A percentile compares a stretch with the other conserved stretches of the same genome.
Conservation (phyloP, 2,329 filamentous ascomycete species). For the Aspergillus calidoustus region DNA sequence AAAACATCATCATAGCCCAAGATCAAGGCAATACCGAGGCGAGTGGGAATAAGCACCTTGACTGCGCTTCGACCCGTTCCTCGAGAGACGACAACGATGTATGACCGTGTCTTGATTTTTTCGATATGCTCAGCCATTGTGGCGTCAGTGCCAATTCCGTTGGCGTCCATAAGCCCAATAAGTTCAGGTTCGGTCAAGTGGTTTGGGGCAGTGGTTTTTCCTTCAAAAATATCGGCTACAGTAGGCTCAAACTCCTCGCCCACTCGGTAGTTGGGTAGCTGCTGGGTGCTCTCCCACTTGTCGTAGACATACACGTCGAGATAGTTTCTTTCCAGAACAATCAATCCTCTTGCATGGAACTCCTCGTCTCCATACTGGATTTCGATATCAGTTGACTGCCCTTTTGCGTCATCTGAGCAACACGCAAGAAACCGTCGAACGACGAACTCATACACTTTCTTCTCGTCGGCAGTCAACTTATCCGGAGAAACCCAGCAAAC, state of each 20-base stretch:
- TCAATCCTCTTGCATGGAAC: conserved; percentile 81
- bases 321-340: conserved; percentile 87
- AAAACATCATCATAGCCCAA: conserved; percentile 95
- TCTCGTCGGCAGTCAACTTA: conserved; percentile 68
- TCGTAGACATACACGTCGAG: conserved; percentile 96
- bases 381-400: conserved; percentile 81
- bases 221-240: conserved; percentile 86
- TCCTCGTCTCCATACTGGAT: conserved; percentile 80
- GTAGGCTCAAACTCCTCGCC: conserved; percentile 86
- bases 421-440: conserved; percentile 90
- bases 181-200: conserved; percentile 95
- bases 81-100: conserved; percentile 71
- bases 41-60: conserved; percentile 90
- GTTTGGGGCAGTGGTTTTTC: conserved; percentile 81
- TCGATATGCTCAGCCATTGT: conserved; percentile 99
- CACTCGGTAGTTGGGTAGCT: conserved; percentile 76
- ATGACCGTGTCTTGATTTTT: conserved; percentile 89
- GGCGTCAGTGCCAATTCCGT: conserved; percentile 96
- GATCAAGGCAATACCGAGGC: conserved; percentile 87
- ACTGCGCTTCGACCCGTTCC: conserved; percentile 57
- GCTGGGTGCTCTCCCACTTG: conserved; percentile 87
- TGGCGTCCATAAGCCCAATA: conserved; percentile 96
- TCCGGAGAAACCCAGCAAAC: conserved; percentile 76
- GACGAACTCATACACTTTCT: conserved; percentile 88
- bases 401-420: conserved; percentile 91